Base-by-base conservation (phyloP, 345 rosid genomes). In the Murraya paniculata region DNA sequence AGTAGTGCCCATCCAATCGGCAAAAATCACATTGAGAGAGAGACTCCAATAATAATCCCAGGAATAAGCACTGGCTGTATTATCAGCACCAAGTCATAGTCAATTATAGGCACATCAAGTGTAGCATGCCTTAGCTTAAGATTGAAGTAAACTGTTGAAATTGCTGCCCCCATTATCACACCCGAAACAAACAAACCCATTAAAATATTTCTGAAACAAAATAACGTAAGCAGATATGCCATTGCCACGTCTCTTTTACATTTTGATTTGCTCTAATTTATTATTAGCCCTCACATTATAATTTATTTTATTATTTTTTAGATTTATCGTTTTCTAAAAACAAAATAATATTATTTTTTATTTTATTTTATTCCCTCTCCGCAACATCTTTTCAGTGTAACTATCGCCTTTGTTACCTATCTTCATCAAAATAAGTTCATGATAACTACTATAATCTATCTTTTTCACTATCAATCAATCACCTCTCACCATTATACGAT, bases 31-130 rank as follows among this genome's bases (percentile, higher is more conserved):
- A 72, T 89, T 90, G 71, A 91, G 86, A 36, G 86, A 36, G 92
- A 81, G 58, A 94, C 98, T 1, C 95, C 98, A 48, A 92, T 27
- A 48, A 95, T 92, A 69, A 94, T 87, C 38, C 97, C 98, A 28
- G 91, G 82, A 89, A 92, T 90, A 30, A 94, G 85, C 95, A 94
- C 90, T 6, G 97, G 98, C 77, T 94, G 98, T 56, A 94, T 89
- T 13, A 94, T 84, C 33, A 92, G 84, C 0, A 92, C 97, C 62
- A 94, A 85, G 84, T 94, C 92, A 81, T 92, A 92, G 81, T 94
- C 97, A 13, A 94, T 90, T 70, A 92, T 83, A 24, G 97, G 94
- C 89, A 89, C 86, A 33, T 90, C 91, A 77, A 91, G 80, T 4
- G 92, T 92, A 1, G 97, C 97, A 85, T 94, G 97, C 80, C 92